Evolutionary conservation across 2,329 filamentous ascomycete genomes (phyloP), one percentile per base, ranked within the genome.

Genomic region (Xylariaceae sp.): DNA sequence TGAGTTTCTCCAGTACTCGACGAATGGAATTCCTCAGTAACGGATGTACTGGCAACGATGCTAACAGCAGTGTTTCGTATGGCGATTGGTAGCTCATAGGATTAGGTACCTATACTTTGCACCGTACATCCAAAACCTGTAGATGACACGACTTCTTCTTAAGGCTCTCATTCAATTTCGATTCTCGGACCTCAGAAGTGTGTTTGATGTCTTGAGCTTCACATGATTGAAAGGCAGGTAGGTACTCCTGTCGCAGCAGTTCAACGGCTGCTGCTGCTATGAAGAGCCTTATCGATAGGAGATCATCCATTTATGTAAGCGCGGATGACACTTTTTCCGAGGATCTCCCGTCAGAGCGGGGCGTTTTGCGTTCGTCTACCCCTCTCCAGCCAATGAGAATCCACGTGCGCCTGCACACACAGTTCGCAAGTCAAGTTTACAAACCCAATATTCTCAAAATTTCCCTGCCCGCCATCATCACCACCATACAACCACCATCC

Each of bases 391-490:
- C 61, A 63, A 63, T 63, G 17, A 49, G 57, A 55, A 51, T 48
- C 23, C 30, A 34, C 11, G 18, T 39, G 42, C 42, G 44, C 37
- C 54, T 58, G 39, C 61, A 61, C 61, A 60, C 60, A 62, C 58
- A 62, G 58, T 61, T 60, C 37, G 37, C 34, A 51, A 51, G 53
- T 49, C 54, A 51, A 17, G 60, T 58, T 42, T 48, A 55, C 58
- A 62, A 61, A 61, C 60, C 58, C 11, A 42, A 53, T 49, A 56
- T 56, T 56, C 60, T 53, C 58, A 60, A 62, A 62, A 62, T 62
- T 62, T 60, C 53, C 54, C 57, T 60, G 59, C 59, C 56, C 53
- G 57, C 55, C 55, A 64, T 58, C 55, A 60, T 58, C 60, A 57
- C 49, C 57, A 60, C 49, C 53, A 45, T 55, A 54, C 47, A 56